phyloP scores from a whole-genome alignment of 345 rosid species.

The Gossypium raimondii region DNA sequence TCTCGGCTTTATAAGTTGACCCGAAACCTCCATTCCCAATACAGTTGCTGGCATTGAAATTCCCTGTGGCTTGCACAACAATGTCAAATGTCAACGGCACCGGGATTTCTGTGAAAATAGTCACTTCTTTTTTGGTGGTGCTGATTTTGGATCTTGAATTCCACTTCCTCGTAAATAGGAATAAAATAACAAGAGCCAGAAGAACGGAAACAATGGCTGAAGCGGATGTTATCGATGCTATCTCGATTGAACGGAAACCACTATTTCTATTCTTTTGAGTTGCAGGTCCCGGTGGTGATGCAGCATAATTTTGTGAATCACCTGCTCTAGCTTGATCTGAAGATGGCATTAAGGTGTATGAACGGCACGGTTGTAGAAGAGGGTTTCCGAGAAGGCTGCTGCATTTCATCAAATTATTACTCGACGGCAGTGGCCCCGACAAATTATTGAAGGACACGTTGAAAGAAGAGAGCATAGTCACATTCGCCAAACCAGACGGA shows the following conservation, averaged over 20 bases:
- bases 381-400: conserved; percentile 53
- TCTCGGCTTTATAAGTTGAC: conserved; percentile 54
- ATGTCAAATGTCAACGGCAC: conserved; percentile 46
- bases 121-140: conserved; percentile 44
- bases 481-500: conserved; percentile 49
- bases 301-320: conserved; percentile 36
- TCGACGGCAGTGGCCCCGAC: conserved; percentile 53
- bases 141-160: conserved; percentile 41
- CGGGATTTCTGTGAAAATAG: conserved; percentile 42
- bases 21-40: conserved; percentile 73
- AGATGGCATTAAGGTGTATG: conserved; percentile 36
- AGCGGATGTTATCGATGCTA: conserved; percentile 60
- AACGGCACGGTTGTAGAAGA: conserved; percentile 41
- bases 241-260: conserved; percentile 50
- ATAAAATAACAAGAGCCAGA: conserved; percentile 41
- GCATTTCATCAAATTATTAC: conserved; percentile 39
- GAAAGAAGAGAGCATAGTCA: conserved; percentile 39
- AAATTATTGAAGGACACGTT: conserved; percentile 59
- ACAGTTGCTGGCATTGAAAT: conserved; percentile 52
- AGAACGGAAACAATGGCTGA: conserved; percentile 61
- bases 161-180: conserved; percentile 46
- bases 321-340: conserved; percentile 27
- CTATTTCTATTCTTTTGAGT: not conserved
- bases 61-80: conserved; percentile 55
- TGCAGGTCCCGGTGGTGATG: conserved; percentile 23